Percentiles rank a stretch among this genome's conserved stretches.
Evolutionary conservation across 768 basidiomycete genomes (phyloP).

Genomic region (Cyathus striatus): DNA sequence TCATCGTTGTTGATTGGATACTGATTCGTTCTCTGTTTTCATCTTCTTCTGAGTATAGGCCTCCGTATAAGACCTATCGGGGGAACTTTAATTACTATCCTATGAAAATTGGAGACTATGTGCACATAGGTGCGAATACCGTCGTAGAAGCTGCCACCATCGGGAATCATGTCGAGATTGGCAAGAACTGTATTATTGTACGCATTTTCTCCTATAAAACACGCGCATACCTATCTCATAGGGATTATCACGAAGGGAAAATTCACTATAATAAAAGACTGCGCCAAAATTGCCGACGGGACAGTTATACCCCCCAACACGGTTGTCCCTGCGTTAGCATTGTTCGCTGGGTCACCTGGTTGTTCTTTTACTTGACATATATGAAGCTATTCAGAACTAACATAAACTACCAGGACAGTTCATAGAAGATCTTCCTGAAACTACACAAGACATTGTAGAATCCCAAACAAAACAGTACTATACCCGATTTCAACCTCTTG

Average conservation of each 20-base stretch:
- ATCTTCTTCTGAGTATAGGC: conserved; percentile 34
- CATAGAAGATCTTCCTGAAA: conserved; percentile 83
- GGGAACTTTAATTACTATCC: conserved; percentile 96
- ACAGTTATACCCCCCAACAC: conserved; percentile 89
- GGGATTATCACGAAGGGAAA: too few relatives aligned
- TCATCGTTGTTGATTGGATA: too few relatives aligned
- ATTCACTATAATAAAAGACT: conserved; percentile 95
- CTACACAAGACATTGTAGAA: conserved; percentile 90
- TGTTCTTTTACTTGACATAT: conserved; percentile 9
- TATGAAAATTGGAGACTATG: conserved; percentile 94
- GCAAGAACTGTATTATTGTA: conserved; percentile 93
- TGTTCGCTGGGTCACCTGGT: conserved; percentile 92
- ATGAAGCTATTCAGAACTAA: conserved; percentile 1
- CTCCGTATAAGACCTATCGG: conserved; percentile 86
- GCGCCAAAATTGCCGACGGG: conserved; percentile 84
- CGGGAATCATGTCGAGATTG: conserved; percentile 91
- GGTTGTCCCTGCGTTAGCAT: conserved; percentile 82
- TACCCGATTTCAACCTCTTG: conserved; percentile 65
- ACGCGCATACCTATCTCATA: too few relatives aligned
- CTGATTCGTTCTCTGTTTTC: neutral
- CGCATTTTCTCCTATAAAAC: conserved; percentile 18
- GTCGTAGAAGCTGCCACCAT: conserved; percentile 95
- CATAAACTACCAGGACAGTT: conserved; percentile 55
- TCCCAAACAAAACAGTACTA: conserved; percentile 82
- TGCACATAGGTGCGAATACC: conserved; percentile 85